Conservation (phyloP, 2,329 filamentous ascomycete species). For the Penicillium corylophilum region DNA sequence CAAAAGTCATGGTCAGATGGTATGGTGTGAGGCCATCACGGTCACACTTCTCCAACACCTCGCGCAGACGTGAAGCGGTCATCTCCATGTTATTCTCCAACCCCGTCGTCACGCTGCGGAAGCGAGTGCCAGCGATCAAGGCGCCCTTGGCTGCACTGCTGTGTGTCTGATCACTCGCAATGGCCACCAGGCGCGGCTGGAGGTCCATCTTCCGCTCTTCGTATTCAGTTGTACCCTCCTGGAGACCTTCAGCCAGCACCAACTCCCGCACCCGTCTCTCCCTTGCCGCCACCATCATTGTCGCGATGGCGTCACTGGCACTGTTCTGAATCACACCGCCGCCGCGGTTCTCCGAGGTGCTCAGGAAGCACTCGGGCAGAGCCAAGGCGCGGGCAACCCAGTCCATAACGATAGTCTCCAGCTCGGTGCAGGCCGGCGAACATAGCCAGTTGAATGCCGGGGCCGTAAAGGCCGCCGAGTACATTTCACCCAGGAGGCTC, state of each 20-base stretch:
- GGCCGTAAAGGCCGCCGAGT: constrained; percentile 81
- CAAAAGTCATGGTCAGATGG: constrained; percentile 79
- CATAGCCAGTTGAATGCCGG: constrained; percentile 98
- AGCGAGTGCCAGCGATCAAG: constrained; percentile 80
- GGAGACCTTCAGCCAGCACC: constrained; percentile 50
- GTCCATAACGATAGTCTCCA: constrained; percentile 90
- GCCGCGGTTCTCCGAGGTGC: constrained; percentile 62
- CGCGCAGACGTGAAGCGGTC: constrained; percentile 62
- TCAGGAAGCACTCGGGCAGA: constrained; percentile 72
- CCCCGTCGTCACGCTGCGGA: constrained; percentile 64
- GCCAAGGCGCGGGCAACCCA: constrained; percentile 78
- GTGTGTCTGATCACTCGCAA: constrained; percentile 78
- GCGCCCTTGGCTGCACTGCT: constrained; percentile 85
- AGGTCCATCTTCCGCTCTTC: constrained; percentile 69
- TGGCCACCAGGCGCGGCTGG: constrained; percentile 71
- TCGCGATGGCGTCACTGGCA: constrained; percentile 83
- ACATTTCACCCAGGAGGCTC: constrained; percentile 85
- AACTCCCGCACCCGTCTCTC: constrained; percentile 71
- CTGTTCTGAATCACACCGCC: constrained; percentile 95
- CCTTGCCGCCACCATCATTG: constrained; percentile 80
- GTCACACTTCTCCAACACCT: constrained; percentile 64
- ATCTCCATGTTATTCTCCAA: constrained; percentile 67
- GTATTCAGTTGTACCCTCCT: constrained; percentile 53
- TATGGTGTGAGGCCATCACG: constrained; percentile 76
- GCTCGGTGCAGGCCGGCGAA: constrained; percentile 84